phyloP scores from a whole-genome alignment of 148 eudicot species.

The Pouteria glomerata region DNA sequence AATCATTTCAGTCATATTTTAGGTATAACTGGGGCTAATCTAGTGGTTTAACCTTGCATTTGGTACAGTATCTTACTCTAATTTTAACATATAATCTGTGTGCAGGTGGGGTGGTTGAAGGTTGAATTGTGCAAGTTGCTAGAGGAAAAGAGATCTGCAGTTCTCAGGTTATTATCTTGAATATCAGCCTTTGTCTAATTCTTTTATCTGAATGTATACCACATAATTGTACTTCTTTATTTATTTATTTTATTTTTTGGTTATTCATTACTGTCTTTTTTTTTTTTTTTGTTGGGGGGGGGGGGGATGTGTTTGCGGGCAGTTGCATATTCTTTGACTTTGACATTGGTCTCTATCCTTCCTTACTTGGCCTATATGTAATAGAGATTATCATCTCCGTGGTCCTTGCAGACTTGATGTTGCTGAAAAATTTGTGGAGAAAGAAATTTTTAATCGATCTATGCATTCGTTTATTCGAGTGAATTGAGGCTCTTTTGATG shows the following conservation, averaged over 20 bases:
- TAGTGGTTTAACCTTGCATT: slow-evolving; percentile 1
- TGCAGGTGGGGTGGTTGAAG: slow-evolving; percentile 83
- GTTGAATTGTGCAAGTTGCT: slow-evolving; percentile 77
- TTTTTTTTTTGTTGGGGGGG: neutral
- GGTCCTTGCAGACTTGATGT: neutral
- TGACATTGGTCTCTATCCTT: neutral
- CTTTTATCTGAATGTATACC: neutral
- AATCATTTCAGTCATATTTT: neutral
- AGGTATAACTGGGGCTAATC: neutral
- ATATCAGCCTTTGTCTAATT: neutral
- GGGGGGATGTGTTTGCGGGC: neutral
- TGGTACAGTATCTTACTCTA: neutral
- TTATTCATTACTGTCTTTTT: neutral
- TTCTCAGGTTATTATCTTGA: slow-evolving; percentile 59
- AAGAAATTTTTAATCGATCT: no score
- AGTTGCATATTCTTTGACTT: neutral
- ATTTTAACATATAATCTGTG: neutral
- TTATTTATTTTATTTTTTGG: neutral
- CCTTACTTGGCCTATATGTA: neutral
- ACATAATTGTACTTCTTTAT: neutral
- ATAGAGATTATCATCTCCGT: neutral
- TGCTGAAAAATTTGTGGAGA: neutral
- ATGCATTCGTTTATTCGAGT: no score
- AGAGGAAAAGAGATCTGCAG: slow-evolving; percentile 90
- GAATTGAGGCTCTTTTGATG: no score